phyloP scores from a whole-genome alignment of 495 filamentous ascomycete species.

The Penicillium argentinense region DNA sequence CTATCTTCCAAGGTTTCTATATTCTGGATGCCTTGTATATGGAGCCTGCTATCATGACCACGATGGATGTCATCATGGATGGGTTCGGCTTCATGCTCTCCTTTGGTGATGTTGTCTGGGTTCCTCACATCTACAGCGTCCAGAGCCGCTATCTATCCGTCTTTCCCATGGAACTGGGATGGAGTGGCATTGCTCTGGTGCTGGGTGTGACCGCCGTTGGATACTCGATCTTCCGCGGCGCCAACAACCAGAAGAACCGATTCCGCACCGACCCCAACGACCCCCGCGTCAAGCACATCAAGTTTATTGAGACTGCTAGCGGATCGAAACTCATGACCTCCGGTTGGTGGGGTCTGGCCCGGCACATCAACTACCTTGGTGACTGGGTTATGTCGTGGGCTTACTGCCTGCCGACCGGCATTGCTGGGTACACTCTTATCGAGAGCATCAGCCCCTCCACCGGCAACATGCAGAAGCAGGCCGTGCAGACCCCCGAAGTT shows the following conservation, averaged over 20 bases:
- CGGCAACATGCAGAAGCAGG: conserved; percentile 55
- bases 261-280: conserved; percentile 90
- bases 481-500: conserved; percentile 66
- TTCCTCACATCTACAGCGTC: conserved; percentile 85
- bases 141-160: conserved; percentile 86
- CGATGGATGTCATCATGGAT: conserved; percentile 93
- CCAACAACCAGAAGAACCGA: conserved; percentile 91
- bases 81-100: conserved; percentile 97
- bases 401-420: conserved; percentile 85
- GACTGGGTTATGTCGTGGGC: conserved; percentile 96
- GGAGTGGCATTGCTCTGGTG: conserved; percentile 58
- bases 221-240: conserved; percentile 86
- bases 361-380: conserved; percentile 98
- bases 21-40: conserved; percentile 84
- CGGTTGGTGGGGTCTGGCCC: conserved; percentile 92
- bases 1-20: conserved; percentile 77
- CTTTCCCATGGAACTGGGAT: conserved; percentile 76
- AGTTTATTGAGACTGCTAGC: conserved; percentile 81
- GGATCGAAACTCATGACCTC: conserved; percentile 79
- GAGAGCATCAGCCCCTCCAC: conserved; percentile 45
- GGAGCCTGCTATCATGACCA: conserved; percentile 90
- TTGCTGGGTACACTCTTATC: conserved; percentile 72
- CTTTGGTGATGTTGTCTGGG: conserved; percentile 92
- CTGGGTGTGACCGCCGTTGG: conserved; percentile 64
- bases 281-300: conserved; percentile 74